Conservation (phyloP, 257 asterid genomes). For the Plantago major region DNA sequence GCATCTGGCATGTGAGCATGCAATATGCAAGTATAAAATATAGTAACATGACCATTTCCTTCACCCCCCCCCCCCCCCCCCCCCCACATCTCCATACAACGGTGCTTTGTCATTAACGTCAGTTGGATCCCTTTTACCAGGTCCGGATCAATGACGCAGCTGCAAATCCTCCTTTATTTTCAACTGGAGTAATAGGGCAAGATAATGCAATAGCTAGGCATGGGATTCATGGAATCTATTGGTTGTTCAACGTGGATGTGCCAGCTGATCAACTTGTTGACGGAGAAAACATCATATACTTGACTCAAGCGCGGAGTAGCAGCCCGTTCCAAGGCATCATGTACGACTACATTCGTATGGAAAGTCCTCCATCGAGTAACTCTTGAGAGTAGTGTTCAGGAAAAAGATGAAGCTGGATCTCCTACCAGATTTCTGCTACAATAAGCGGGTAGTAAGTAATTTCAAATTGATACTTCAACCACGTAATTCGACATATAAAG, state of each 20-base stretch:
- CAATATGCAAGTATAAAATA: no score
- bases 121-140: slow-evolving; percentile 19
- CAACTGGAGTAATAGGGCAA: slow-evolving; percentile 50
- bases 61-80: neutral
- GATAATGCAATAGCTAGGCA: slow-evolving; percentile 78
- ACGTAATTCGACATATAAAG: no score
- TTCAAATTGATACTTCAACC: no score
- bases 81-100: neutral
- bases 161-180: slow-evolving; percentile 44
- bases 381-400: slow-evolving; percentile 1
- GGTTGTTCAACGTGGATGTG: slow-evolving; percentile 46
- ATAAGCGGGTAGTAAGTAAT: neutral
- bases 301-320: slow-evolving; percentile 49
- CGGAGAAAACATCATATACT: slow-evolving; percentile 41
- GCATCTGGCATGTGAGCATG: neutral
- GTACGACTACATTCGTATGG: slow-evolving; percentile 65
- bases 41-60: no score
- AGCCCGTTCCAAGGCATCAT: slow-evolving; percentile 64
- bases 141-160: slow-evolving; percentile 50
- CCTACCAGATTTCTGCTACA: neutral
- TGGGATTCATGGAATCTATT: slow-evolving; percentile 73
- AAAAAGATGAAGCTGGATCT: neutral
- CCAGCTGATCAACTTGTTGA: slow-evolving; percentile 25
- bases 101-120: no score
- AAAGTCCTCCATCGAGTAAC: slow-evolving; percentile 32